A percentile compares a stretch with the other conserved stretches of the same genome.
Conservation (phyloP, 176 grass and related monocot species). For the Rhynchospora pubera region DNA sequence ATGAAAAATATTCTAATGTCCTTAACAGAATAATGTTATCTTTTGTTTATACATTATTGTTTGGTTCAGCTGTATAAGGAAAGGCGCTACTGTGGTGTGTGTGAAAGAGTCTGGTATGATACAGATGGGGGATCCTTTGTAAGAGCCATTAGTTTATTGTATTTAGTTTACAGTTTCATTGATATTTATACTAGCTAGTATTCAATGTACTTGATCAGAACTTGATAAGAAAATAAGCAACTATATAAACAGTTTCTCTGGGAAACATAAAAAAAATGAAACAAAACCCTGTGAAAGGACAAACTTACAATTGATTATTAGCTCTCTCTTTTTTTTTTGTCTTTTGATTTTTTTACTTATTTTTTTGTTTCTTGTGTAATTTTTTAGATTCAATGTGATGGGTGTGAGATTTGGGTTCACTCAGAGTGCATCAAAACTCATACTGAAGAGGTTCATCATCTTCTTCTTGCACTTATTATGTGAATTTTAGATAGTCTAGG, state of each 20-base stretch:
- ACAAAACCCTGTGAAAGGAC: not conserved
- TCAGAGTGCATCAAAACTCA: slow-evolving; percentile 62
- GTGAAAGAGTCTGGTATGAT: slow-evolving; percentile 94
- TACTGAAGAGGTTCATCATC: slow-evolving; percentile 53
- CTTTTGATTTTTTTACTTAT: not conserved
- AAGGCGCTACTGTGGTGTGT: slow-evolving; percentile 95
- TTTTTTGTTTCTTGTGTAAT: not conserved
- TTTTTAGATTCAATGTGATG: slow-evolving; percentile 79
- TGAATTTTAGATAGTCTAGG: not conserved
- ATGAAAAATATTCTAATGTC: not conserved
- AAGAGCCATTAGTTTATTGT: slow-evolving; percentile 32
- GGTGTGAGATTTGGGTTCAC: slow-evolving; percentile 91
- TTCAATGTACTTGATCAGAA: not conserved
- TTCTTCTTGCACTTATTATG: slow-evolving; percentile 2
- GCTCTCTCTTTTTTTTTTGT: not conserved
- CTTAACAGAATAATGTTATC: not conserved
- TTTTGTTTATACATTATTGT: not conserved
- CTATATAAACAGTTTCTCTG: not conserved
- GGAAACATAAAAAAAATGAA: not conserved
- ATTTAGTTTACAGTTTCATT: not conserved
- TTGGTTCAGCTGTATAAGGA: slow-evolving; percentile 63
- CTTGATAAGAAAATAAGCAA: not conserved
- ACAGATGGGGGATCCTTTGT: slow-evolving; percentile 95
- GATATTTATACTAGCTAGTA: not conserved
- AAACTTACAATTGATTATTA: not conserved